Base-by-base conservation (phyloP, 2,329 filamentous ascomycete species). In the Nigrospora oryzae region DNA sequence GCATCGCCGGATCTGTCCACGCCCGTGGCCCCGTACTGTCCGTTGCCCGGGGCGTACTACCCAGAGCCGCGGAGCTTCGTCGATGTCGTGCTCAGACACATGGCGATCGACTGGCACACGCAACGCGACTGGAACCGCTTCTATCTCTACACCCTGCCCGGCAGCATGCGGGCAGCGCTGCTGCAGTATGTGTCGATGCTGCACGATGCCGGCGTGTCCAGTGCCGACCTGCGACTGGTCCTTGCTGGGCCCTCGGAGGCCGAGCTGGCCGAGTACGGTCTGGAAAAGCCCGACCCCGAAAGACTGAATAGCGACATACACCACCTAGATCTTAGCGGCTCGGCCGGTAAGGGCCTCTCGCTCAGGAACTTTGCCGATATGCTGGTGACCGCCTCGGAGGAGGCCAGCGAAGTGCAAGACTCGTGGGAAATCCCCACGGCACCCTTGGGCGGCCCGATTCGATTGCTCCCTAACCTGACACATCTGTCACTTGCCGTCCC, bases 401-500 rank as follows among this genome's bases (percentile, higher is more conserved):
- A 44, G 15, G 11, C 45, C 6, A 48, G 48, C 11, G 57, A 63
- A 43, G 59, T 66, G 7, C 65, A 71, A 40, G 76, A 80, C 3
- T 76, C 74, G 0, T 80, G 77, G 77, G 77, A 81, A 38, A 57
- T 62, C 1, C 61, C 62, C 23, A 64, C 66, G 14, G 35, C 35
- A n/a, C 52, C 53, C 2, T 39, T 51, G 2, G 48, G 51, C 0
- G 48, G 49, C 3, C 55, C 57, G 14, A 53, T 58, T 2, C 56
- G 53, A 35, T 57, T 81, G 15, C 60, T 83, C 36, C 77, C 78
- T 11, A 74, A 74, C 47, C 64, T 83, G 12, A 81, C 78, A 0
- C 77, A 81, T 50, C 65, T 83, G 10, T 82, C 78, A 2, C 70
- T 83, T 3, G 76, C 78, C 4, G 52, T 77, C 40, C 54, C 64